Percentiles rank a stretch among this genome's conserved stretches.
Evolutionary conservation across 805 yeast species (phyloP).

Genomic region (Osmozyma mogii): DNA sequence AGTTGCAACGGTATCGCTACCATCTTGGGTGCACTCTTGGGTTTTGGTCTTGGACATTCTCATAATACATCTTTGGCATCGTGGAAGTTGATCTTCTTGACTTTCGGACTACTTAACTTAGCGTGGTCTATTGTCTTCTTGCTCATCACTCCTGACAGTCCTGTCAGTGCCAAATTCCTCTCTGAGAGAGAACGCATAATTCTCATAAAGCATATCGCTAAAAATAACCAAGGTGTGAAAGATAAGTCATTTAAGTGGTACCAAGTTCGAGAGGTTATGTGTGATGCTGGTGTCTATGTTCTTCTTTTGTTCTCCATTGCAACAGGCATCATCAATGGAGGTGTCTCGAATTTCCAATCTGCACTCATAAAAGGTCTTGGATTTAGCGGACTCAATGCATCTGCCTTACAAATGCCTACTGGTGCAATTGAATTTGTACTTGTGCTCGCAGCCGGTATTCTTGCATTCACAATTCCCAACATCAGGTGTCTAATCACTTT

Average conservation of each 20-base stretch:
- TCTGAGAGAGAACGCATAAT: not conserved
- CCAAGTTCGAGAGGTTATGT: slow-evolving; percentile 16
- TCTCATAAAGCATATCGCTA: slow-evolving; percentile 11
- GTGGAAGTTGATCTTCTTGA: slow-evolving; percentile 17
- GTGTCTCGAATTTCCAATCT: slow-evolving; percentile 17
- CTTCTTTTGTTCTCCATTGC: slow-evolving; percentile 16
- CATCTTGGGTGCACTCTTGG: slow-evolving; percentile 6
- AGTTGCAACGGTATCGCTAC: slow-evolving; percentile 19
- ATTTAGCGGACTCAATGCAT: slow-evolving; percentile 19
- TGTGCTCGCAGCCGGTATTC: slow-evolving; percentile 21
- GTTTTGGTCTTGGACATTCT: slow-evolving; percentile 25
- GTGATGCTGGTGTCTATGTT: slow-evolving; percentile 15
- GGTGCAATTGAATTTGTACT: slow-evolving; percentile 20
- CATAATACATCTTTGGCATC: slow-evolving; percentile 11
- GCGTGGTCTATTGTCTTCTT: slow-evolving; percentile 8
- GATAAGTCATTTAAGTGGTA: slow-evolving; percentile 14
- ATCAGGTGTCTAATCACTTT: slow-evolving; percentile 12
- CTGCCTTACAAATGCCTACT: slow-evolving; percentile 20
- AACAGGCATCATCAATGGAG: slow-evolving; percentile 26
- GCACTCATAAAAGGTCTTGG: slow-evolving; percentile 27
- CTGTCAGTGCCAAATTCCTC: not conserved
- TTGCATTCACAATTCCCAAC: slow-evolving; percentile 14
- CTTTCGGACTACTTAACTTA: slow-evolving; percentile 3
- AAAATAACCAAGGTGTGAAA: slow-evolving; percentile 19
- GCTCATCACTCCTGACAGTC: slow-evolving; percentile 8